phyloP scores from a whole-genome alignment of 2,329 filamentous ascomycete species.

The Beauveria bassiana region DNA sequence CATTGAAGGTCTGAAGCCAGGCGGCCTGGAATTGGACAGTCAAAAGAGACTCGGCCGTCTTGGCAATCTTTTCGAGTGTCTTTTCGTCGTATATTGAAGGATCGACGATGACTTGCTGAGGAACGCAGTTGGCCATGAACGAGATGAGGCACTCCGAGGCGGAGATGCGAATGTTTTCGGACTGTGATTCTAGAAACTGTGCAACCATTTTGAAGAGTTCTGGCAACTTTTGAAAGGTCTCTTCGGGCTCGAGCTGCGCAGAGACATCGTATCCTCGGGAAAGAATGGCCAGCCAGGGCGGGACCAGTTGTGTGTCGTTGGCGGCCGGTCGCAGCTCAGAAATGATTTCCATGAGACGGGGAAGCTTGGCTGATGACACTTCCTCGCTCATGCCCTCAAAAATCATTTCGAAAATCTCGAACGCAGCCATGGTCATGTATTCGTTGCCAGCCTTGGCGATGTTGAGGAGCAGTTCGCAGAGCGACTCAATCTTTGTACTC shows the following conservation, averaged over 20 bases:
- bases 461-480: conserved; percentile 81
- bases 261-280: conserved; percentile 93
- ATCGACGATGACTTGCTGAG: conserved; percentile 72
- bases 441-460: conserved; percentile 90
- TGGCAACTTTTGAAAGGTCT: conserved; percentile 86
- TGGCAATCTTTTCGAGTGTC: conserved; percentile 71
- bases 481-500: conserved; percentile 84
- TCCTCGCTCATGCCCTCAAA: conserved; percentile 88
- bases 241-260: conserved; percentile 77
- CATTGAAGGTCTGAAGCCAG: conserved; percentile 90
- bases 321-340: conserved; percentile 83
- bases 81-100: conserved; percentile 93
- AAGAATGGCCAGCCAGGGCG: conserved; percentile 92
- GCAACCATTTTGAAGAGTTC: conserved; percentile 75
- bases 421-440: conserved; percentile 91
- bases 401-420: conserved; percentile 96
- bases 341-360: conserved; percentile 83
- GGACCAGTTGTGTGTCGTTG: conserved; percentile 89
- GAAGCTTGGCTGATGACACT: conserved; percentile 80
- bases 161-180: conserved; percentile 88
- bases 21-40: conserved; percentile 89
- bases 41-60: conserved; percentile 64
- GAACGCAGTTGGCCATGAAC: conserved; percentile 84
- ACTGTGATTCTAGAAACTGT: conserved; percentile 74
- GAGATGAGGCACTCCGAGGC: conserved; percentile 93